Base-by-base conservation (phyloP, 2,329 filamentous ascomycete species). In the Calonectria hawksworthii region DNA sequence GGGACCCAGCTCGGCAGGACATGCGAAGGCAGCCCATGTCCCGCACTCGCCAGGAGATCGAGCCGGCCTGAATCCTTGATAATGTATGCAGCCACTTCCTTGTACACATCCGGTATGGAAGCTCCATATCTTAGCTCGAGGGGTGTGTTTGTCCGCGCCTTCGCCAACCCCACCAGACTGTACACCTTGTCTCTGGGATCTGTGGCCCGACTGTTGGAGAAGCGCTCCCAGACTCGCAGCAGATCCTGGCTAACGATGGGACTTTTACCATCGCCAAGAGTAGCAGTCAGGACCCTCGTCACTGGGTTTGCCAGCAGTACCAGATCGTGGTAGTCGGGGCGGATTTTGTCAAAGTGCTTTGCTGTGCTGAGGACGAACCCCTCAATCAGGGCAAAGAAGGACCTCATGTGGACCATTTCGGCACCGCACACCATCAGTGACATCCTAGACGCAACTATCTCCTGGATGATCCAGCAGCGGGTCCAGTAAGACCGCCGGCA, bases 31-130 rank as follows among this genome's bases (percentile, higher is more conserved):
- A 63, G 36, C 36, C 56, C 56, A 63, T 63, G 56, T 38, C 56
- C 56, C 23, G 34, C 56, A 23, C 16, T 63, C 2, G 56, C 56
- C 21, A 63, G 56, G n/a, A 63, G 56, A 41, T 63, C 56, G 56
- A 63, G 56, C 13, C 56, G 56, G 14, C 56, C 56, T 21, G 56
- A 63, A 63, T 63, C 56, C 23, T 18, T 38, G 36, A 63, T 63
- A 36, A 63, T 63, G 56, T 63, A 63, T 21, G 56, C 56, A 41
- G 56, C 56, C 56, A 63, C 56, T 26, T 63, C 56, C 56, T 63
- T 61, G 30, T 61, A 61, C 34, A 61, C 56, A 4, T 61, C 56
- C n/a, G 56, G 56, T 23, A 61, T 41, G n/a, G 56, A 9, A 34
- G 56, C n/a, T 7, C 32, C n/a, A n/a, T 61, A 61, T 21, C 56